These are phyloP conservation scores for Carex scoparia DNA, from an alignment of 176 grass and related monocot genomes.

Conservation along the genomic window DNA sequence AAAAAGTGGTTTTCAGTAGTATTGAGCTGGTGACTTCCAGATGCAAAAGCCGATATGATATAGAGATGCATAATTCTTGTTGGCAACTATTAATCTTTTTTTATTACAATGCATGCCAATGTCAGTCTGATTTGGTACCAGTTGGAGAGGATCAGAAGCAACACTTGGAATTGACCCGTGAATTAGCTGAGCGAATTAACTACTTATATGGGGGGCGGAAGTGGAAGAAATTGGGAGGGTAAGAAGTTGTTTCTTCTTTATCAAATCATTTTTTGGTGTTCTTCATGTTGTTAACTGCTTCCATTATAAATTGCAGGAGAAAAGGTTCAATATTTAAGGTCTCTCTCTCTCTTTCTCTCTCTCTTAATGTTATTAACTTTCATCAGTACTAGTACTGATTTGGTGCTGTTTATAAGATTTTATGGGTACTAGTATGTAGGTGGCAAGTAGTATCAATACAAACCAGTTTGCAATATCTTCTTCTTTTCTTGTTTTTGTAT, in stretches of 20 bases:
- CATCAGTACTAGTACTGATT: not conserved
- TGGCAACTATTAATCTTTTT: not conserved
- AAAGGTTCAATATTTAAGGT: conserved; percentile 78
- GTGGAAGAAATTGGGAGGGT: conserved; percentile 99
- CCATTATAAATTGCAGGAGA: conserved; percentile 56
- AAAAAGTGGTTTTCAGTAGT: not conserved
- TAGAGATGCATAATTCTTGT: not conserved
- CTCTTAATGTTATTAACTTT: not conserved
- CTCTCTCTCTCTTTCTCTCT: not conserved
- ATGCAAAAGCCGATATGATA: not conserved
- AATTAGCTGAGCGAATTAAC: conserved; percentile 88
- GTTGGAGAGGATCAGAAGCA: conserved; percentile 99
- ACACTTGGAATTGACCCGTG: conserved; percentile 94
- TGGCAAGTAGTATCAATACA: not conserved
- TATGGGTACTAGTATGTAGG: not conserved
- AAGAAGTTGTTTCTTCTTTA: conserved; percentile 9
- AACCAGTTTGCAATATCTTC: not conserved
- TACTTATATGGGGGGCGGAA: conserved; percentile 89
- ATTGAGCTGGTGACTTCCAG: not conserved
- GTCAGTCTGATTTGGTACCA: conserved; percentile 95
- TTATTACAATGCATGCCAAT: not conserved
- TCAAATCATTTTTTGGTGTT: conserved; percentile 12
- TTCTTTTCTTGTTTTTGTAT: conserved; percentile 5
- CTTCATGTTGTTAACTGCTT: conserved; percentile 24
- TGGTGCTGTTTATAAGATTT: not conserved